Percentiles rank a stretch among this genome's conserved stretches.
These are phyloP conservation scores for Phytophthora palmivora DNA, from an alignment of 352 stramenopile genomes.

Conservation along the genomic window DNA sequence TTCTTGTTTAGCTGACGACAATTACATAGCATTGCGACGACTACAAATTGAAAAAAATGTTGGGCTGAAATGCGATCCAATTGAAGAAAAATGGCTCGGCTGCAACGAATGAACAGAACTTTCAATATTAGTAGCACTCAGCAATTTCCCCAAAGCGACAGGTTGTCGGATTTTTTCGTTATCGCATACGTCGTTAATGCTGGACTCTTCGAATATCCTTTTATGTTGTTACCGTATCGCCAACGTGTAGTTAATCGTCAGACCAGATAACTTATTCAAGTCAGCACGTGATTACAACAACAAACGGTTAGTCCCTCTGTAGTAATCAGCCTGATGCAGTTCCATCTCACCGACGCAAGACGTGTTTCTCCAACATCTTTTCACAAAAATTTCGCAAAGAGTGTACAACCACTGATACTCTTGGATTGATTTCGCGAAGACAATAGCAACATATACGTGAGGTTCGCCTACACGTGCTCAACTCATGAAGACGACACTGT, in stretches of 20 bases:
- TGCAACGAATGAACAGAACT: slow-evolving; percentile 8
- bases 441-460: slow-evolving; percentile 22
- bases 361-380: slow-evolving; percentile 15
- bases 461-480: slow-evolving; percentile 18
- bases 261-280: no score
- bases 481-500: neutral
- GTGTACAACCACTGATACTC: neutral
- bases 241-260: no score
- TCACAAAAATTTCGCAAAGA: slow-evolving; percentile 17
- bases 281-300: no score
- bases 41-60: slow-evolving; percentile 34
- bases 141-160: no score
- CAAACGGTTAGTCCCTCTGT: no score
- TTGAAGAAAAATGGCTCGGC: slow-evolving; percentile 45
- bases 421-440: slow-evolving; percentile 36
- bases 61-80: slow-evolving; percentile 30
- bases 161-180: no score
- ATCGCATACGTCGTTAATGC: neutral
- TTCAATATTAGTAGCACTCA: neutral
- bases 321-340: no score
- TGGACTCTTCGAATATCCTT: no score
- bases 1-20: slow-evolving; percentile 30
- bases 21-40: slow-evolving; percentile 29
- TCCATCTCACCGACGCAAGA: no score
- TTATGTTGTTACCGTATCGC: no score